Percentiles rank a stretch among this genome's conserved stretches.
Evolutionary conservation across 305 asterid species (phyloP).

Genomic region (Stenogyne calaminthoides): DNA sequence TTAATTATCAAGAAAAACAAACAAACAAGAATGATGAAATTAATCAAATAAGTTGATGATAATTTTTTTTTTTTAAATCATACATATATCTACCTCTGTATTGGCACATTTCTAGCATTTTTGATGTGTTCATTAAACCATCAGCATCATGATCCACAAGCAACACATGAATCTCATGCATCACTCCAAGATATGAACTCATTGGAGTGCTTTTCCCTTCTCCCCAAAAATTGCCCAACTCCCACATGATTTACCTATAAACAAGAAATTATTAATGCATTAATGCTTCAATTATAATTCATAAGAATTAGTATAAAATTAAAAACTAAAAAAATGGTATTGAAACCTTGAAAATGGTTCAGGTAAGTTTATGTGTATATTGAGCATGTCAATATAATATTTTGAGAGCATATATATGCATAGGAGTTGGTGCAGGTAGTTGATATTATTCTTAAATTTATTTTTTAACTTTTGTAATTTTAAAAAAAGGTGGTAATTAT

Average conservation of each 20-base stretch:
- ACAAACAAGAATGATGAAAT: background rate
- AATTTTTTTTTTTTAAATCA: background rate
- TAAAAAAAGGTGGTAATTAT: background rate
- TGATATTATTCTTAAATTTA: background rate
- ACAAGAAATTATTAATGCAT: background rate
- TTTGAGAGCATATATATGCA: background rate
- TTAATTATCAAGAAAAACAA: background rate
- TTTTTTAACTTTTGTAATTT: background rate
- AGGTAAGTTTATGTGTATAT: background rate
- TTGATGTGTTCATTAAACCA: conserved; percentile 19
- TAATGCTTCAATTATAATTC: background rate
- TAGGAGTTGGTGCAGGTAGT: background rate
- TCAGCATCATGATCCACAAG: conserved; percentile 49
- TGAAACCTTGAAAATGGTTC: background rate
- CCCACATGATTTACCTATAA: conserved; percentile 30
- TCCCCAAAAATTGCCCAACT: conserved; percentile 16
- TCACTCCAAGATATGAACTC: conserved; percentile 25
- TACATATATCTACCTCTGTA: conserved; percentile 40
- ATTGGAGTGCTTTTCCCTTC: conserved; percentile 19
- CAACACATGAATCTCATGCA: conserved; percentile 45
- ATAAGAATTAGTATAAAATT: background rate
- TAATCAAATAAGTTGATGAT: background rate
- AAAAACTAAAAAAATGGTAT: background rate
- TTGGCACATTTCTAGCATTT: conserved; percentile 35
- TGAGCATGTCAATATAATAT: background rate